phyloP scores from a whole-genome alignment of 306 rosid genomes.

The Cucurbita ficifolia region DNA sequence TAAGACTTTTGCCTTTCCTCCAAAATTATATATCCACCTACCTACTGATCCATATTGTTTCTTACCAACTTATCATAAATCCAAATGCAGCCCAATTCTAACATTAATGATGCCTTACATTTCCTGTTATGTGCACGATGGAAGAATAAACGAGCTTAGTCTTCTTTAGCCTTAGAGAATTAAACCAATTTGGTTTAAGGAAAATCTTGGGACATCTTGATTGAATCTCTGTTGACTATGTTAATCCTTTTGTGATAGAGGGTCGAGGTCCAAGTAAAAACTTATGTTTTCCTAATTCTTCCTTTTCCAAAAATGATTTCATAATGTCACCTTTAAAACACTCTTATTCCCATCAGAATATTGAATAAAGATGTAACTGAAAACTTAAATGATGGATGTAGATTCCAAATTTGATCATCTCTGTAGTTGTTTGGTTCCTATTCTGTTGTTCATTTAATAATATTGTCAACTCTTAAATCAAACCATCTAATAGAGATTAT shows the following conservation, averaged over 20 bases:
- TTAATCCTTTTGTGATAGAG: background rate
- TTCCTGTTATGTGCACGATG: background rate
- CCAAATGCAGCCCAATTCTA: background rate
- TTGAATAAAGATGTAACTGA: background rate
- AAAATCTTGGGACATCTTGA: background rate
- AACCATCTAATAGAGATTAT: background rate
- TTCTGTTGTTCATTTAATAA: background rate
- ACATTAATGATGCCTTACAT: background rate
- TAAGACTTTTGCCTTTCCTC: background rate
- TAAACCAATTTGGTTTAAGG: background rate
- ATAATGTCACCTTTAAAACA: background rate
- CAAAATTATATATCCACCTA: background rate
- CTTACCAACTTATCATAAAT: background rate
- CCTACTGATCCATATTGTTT: background rate
- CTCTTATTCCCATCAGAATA: background rate
- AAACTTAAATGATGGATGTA: background rate
- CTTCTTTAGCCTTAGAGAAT: background rate
- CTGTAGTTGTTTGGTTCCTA: background rate
- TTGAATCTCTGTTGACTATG: background rate
- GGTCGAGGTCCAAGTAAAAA: background rate
- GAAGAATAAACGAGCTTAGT: background rate
- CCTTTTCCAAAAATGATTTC: background rate
- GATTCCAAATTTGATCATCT: background rate
- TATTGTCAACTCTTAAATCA: background rate
- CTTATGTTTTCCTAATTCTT: background rate